Evolutionary conservation across 805 yeast genomes (phyloP), one percentile per base, ranked within the genome.

Genomic region (Wickerhamiella kazuoi): DNA sequence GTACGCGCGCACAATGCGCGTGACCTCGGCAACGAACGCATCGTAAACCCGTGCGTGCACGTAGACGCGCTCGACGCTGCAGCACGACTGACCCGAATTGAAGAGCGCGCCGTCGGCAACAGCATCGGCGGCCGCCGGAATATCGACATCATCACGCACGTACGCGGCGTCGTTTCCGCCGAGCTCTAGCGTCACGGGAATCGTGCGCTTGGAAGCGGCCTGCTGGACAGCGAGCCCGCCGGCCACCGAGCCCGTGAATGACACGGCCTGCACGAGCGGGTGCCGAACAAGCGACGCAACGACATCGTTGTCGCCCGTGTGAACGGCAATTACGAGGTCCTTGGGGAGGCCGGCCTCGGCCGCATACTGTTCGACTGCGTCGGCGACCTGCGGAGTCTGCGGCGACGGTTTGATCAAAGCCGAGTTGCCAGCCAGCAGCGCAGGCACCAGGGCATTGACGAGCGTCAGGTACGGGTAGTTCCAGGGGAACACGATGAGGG

Each of bases 81-180:
- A 79, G 65, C 94, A 83, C 43, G 80, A 86, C 64, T 83, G 94
- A 64, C 94, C 94, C 42, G 93, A 76, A 65, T 83, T 83, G 69
- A 69, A 79, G 65, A 76, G 74, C 48, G 82, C 80, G 63, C 93
- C 93, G 38, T 69, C 64, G 43, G 80, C 69, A 47, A 80, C 68
- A 56, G 69, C 69, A 50, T 70, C 69, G 37, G 83, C 77, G 40
- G 90, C 74, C 41, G 65, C 64, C 29, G 69, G 68, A 41, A 78
- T 54, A 53, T 79, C 73, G 30, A 72, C 78, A 55, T 81, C 93
- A 44, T 71, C 68, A 52, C 81, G 76, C 38, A 82, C 79, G 51
- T 81, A 78, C 57, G 79, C 80, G 56, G 93, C 86, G 44, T 90
- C 81, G 61, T 82, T 82, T 58, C 94, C 94, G 56, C 94, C 94